phyloP scores from a whole-genome alignment of 108 stramenopile genomes.

The Hondaea fermentalgiana region DNA sequence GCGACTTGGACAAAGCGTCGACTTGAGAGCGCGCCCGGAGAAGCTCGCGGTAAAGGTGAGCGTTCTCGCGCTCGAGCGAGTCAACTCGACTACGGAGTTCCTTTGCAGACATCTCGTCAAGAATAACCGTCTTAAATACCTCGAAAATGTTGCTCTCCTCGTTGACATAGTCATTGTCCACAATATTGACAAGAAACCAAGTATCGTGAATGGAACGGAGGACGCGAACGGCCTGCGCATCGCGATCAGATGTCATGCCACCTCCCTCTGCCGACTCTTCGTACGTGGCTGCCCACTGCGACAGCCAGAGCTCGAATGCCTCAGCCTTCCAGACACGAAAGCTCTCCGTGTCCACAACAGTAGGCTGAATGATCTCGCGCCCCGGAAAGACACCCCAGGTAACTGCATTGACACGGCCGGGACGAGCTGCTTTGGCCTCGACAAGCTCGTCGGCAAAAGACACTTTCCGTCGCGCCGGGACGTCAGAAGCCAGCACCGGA shows the following conservation, averaged over 20 bases:
- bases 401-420: conserved; percentile 25
- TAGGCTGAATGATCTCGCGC: conserved; percentile 40
- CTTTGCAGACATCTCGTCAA: neutral
- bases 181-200: conserved; percentile 81
- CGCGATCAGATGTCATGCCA: conserved; percentile 25
- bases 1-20: neutral
- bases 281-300: conserved; percentile 26
- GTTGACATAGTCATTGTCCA: conserved; percentile 79
- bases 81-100: neutral
- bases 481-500: too few relatives aligned
- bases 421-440: neutral
- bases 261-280: neutral
- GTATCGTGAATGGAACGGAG: conserved; percentile 77
- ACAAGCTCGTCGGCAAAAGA: neutral
- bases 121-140: neutral
- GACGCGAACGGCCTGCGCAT: conserved; percentile 58
- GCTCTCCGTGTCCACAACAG: conserved; percentile 32
- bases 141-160: neutral
- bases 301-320: conserved; percentile 35
- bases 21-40: neutral
- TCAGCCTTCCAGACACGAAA: conserved; percentile 35
- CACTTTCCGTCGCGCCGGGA: neutral
- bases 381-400: conserved; percentile 44
- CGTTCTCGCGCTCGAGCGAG: neutral
- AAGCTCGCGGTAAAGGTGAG: neutral